Evolutionary conservation across 345 rosid genomes (phyloP), one percentile per base, ranked within the genome.

Genomic region (Sisymbrium irio): DNA sequence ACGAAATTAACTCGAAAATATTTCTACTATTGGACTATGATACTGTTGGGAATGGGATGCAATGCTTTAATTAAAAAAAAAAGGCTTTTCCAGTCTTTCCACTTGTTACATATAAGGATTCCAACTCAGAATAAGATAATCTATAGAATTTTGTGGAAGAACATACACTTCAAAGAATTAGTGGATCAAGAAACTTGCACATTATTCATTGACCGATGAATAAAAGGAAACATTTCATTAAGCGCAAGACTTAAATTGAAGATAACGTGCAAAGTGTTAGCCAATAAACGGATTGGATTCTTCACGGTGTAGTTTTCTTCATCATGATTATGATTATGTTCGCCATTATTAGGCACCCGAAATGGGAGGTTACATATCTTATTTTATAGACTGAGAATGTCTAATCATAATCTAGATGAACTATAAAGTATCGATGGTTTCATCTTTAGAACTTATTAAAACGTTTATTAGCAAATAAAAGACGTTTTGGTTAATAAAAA

Each of bases 251-350:
- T 62, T 62, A 9, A 42, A n/a, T 6, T 18, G 33, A n/a, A 7
- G 9, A 50, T 18, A 46, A 46, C 57, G 33, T 51, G 57, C 57
- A 61, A 25, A 62, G 25, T 42, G 37, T 62, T n/a, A n/a, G 27
- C 67, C 67, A 62, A 42, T 42, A 28, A 62, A 62, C 39, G n/a
- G 25, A 62, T 62, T 62, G 44, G 53, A 41, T 28, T 40, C 54
- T 36, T 50, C 25, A 25, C 36, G 35, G 47, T 66, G 30, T 65
- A 2, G n/a, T 35, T 40, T 67, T 51, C 10, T 20, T 46, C 27
- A 59, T 22, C 47, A 70, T 71, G 68, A 71, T 71, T 61, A 70
- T 71, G 68, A 71, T 71, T 61, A 12, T 10, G 51, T 49, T 53
- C 12, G 30, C 60, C 60, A 60, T 58, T 46, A 20, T 35, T 58